Conservation (phyloP, 2,329 filamentous ascomycete genomes). For the Sporothrix brasiliensis region DNA sequence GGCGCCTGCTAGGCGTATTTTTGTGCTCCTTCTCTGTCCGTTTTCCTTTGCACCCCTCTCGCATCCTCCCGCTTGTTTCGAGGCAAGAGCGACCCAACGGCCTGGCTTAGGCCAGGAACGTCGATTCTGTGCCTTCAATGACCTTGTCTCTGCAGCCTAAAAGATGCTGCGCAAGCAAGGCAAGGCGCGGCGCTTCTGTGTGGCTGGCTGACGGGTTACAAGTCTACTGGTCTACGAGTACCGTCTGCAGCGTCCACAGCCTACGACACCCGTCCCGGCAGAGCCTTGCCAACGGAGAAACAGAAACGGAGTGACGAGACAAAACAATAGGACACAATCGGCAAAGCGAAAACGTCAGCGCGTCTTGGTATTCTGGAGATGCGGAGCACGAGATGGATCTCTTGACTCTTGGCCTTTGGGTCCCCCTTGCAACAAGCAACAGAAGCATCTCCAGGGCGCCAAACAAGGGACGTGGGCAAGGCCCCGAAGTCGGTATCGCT, state of each 20-base stretch:
- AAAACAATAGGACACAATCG: not conserved
- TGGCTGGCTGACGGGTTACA: not conserved
- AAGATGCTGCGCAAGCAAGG: not conserved
- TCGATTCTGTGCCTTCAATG: not conserved
- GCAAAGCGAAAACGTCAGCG: constrained; percentile 16
- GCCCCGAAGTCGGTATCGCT: not conserved
- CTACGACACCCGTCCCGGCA: not conserved
- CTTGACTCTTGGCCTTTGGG: not conserved
- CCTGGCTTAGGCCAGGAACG: not conserved
- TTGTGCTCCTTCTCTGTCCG: not conserved
- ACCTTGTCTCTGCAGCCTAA: not conserved
- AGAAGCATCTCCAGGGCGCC: no score
- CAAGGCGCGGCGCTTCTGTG: constrained; percentile 13
- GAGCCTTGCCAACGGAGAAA: constrained; percentile 3
- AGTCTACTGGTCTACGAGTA: not conserved
- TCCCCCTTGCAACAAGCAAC: not conserved
- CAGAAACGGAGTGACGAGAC: not conserved
- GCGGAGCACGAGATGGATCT: not conserved
- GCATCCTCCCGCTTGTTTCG: not conserved
- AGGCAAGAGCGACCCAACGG: not conserved
- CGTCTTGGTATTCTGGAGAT: constrained; percentile 6
- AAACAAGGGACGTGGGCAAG: not conserved
- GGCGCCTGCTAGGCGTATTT: constrained; percentile 23
- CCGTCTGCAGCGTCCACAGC: not conserved
- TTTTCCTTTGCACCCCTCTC: not conserved